Base-by-base conservation (phyloP, 1,284 basidiomycete species). In the Sparassis latifolia region DNA sequence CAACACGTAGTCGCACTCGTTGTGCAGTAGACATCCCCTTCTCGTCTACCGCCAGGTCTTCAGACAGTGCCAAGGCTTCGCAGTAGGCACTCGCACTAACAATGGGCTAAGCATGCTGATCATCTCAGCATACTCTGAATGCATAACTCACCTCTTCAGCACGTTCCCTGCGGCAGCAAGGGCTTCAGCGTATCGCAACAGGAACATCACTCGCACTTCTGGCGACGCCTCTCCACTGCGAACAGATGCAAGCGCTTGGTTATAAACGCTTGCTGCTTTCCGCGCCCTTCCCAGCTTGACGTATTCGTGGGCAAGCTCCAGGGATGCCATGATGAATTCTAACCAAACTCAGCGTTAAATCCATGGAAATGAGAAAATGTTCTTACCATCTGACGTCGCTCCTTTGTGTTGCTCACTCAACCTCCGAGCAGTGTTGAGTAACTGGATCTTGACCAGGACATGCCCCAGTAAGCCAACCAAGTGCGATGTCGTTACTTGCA, bases 231-330 rank as follows among this genome's bases (percentile, higher is more conserved):
- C 62, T 2, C 66, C 67, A 39, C 62, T 67, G 45, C 73, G 71
- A 27, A 82, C 67, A 5, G 73, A 58, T 33, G 71, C 73, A 12
- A 79, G 67, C 1, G 77, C 76, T 47, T 79, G 80, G 6, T 69
- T 72, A 58, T 90, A 87, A 10, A 92, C 75, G 1, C 69, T 65
- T 0, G 70, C 72, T 0, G 91, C 90, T 40, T 85, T 79, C 44
- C 78, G 77, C 0, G 72, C 68, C 65, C 87, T 90, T 2, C 93
- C 92, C 1, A 96, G 75, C 43, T 77, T 79, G 37, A 84, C 70
- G 60, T 92, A 92, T 60, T 92, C 87, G 44, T 81, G 74, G 0
- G 86, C 92, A 2, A 95, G 76, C 33, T 84, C 79, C 1, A 84
- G 70, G 1, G 86, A 90, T 1, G 80, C 70, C 1, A 69, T 66